Evolutionary conservation across 371 early-diverging fungal genomes (phyloP).

Genomic region (Syncephalastrum contaminatum): DNA sequence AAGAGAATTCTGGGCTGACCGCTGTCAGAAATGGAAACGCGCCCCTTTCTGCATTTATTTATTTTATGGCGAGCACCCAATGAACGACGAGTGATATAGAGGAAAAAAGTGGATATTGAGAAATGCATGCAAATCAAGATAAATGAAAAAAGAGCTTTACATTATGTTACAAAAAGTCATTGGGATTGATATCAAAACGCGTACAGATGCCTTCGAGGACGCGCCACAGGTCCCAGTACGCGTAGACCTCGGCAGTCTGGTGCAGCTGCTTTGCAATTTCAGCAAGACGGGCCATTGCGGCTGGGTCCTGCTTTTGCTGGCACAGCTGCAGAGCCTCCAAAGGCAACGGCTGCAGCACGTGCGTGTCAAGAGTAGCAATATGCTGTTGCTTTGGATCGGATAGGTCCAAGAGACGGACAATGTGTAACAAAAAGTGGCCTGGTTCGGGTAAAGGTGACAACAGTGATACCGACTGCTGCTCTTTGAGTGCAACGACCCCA

Average conservation of each 20-base stretch:
- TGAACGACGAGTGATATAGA: too few species aligned
- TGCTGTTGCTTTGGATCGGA: background rate
- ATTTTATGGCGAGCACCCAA: too few species aligned
- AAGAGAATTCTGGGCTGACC: too few species aligned
- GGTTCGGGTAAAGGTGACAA: background rate
- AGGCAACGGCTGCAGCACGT: conserved; percentile 16
- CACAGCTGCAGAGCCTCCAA: conserved; percentile 27
- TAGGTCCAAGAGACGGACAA: background rate
- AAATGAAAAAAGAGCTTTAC: too few species aligned
- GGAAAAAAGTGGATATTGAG: too few species aligned
- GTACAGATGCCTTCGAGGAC: conserved; percentile 41
- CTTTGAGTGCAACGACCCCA: too few species aligned
- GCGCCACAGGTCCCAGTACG: conserved; percentile 45
- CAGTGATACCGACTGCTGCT: too few species aligned
- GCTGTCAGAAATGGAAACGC: too few species aligned
- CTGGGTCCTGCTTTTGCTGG: conserved; percentile 25
- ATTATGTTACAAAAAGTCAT: too few species aligned
- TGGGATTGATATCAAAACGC: conserved; percentile 29
- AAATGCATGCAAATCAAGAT: too few species aligned
- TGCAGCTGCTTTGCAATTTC: conserved; percentile 26
- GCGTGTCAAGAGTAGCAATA: conserved; percentile 4
- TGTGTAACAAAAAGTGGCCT: background rate
- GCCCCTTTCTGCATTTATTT: too few species aligned
- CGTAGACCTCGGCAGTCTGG: conserved; percentile 30
- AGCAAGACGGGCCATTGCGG: conserved; percentile 8